Conservation (phyloP, 2,329 filamentous ascomycete genomes). For the Rosellinia necatrix region DNA sequence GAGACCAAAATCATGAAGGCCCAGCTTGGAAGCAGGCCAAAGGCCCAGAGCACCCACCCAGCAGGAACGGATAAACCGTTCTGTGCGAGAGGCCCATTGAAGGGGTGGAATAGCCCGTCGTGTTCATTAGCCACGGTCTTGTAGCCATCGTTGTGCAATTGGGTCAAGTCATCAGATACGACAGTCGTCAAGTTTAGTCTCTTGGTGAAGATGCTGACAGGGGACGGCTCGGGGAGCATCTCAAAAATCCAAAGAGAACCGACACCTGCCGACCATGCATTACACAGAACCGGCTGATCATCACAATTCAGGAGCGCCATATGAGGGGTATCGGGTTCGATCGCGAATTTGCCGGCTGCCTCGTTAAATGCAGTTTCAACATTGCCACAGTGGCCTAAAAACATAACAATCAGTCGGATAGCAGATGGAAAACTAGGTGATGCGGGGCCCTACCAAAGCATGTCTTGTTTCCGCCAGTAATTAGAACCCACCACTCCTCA, state of each 20-base stretch:
- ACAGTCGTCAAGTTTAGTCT: constrained; percentile 72
- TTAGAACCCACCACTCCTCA: constrained; percentile 76
- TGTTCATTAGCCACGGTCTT: constrained; percentile 48
- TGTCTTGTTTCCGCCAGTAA: constrained; percentile 78
- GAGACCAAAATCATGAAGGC: constrained; percentile 77
- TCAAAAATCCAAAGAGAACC: constrained; percentile 71
- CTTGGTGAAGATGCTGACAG: constrained; percentile 67
- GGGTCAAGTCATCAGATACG: constrained; percentile 65
- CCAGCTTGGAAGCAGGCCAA: constrained; percentile 73
- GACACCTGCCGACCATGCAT: constrained; percentile 69
- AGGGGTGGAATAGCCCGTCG: constrained; percentile 76
- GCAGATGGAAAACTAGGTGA: neutral
- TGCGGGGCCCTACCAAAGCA: constrained; percentile 62
- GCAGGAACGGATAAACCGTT: constrained; percentile 65
- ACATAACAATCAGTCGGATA: constrained; percentile 17
- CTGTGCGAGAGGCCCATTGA: constrained; percentile 69
- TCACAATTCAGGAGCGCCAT: constrained; percentile 77
- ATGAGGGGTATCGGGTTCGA: constrained; percentile 65
- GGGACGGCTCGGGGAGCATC: constrained; percentile 66
- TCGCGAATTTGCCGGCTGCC: constrained; percentile 66
- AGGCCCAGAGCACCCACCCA: constrained; percentile 70
- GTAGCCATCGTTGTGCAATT: constrained; percentile 60
- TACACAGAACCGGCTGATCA: constrained; percentile 73
- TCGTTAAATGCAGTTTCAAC: constrained; percentile 70
- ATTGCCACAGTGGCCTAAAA: constrained; percentile 62